Conservation (phyloP, 257 asterid genomes). For the Mitragyna speciosa region DNA sequence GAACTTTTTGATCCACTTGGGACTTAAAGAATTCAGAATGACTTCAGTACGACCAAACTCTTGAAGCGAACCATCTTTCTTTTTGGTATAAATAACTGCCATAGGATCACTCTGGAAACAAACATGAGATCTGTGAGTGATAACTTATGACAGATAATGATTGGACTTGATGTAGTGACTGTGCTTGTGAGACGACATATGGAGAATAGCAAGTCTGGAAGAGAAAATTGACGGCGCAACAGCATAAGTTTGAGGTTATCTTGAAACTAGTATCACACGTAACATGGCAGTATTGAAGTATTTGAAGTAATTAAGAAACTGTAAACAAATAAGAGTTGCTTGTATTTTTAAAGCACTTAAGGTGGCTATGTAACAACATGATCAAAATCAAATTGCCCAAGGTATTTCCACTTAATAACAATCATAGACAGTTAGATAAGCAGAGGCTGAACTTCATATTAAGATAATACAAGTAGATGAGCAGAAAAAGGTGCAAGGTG, state of each 20-base stretch:
- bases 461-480: not conserved
- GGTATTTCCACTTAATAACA: not conserved
- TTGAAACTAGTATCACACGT: not conserved
- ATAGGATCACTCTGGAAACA: slow-evolving; percentile 94
- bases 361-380: not conserved
- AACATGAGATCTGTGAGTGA: slow-evolving; percentile 24
- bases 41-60: slow-evolving; percentile 98
- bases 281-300: not conserved
- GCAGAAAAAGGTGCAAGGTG: not conserved
- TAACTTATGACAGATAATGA: not conserved
- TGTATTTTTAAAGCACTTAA: not conserved
- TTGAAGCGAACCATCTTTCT: slow-evolving; percentile 71
- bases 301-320: not conserved
- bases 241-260: not conserved
- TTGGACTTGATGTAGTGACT: not conserved
- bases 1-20: slow-evolving; percentile 83
- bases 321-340: not conserved
- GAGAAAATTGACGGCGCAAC: not conserved
- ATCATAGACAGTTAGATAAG: not conserved
- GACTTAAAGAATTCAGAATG: slow-evolving; percentile 81
- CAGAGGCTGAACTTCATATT: not conserved
- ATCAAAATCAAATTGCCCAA: not conserved
- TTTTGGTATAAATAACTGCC: slow-evolving; percentile 71
- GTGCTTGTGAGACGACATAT: not conserved
- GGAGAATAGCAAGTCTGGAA: not conserved